Evolutionary conservation across 2,329 filamentous ascomycete species (phyloP), one percentile per base, ranked within the genome.

Genomic region (Colletotrichum lini): DNA sequence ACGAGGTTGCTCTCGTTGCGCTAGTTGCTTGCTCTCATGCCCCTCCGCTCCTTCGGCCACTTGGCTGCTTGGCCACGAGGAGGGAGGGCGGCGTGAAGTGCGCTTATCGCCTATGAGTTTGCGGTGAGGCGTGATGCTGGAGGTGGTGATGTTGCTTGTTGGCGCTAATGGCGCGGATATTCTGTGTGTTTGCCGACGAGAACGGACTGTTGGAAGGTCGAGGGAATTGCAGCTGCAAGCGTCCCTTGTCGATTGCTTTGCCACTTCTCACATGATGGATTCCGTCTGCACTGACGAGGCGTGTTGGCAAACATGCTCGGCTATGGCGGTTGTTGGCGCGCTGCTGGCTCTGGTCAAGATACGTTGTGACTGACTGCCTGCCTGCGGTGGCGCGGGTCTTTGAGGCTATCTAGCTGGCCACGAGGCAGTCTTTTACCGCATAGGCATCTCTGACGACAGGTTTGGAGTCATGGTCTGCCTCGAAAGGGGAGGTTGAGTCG

Each of bases 61-160:
- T 68, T 68, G 49, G 50, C 61, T 23, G 38, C 42, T 12, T 35
- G 30, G 21, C 44, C 30, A 0, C 13, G 2, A 1, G 50, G 40
- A 57, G 50, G 53, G 10, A 47, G 50, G 18, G 44, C 15, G 42
- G 59, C 59, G 44, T 38, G 42, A 2, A 21, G 35, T 45, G 65
- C 65, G 65, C 59, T 57, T 67, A 30, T 64, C 12, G 49, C 9
- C 42, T 54, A 26, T 12, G 40, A 21, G 56, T 2, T 50, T n/a
- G 40, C 50, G 23, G 13, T 54, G 23, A 35, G 26, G 40, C 15
- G 40, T 57, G 23, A 40, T 38, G 35, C 35, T 10, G 9, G 35
- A 38, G 9, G 35, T 42, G 60, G 38, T 23, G 60, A 16, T 6
- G 6, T 8, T 54, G 21, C 44, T 38, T 38, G 60, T 47, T 65